phyloP scores from a whole-genome alignment of 768 basidiomycete species.

The Wakefieldia striispora region DNA sequence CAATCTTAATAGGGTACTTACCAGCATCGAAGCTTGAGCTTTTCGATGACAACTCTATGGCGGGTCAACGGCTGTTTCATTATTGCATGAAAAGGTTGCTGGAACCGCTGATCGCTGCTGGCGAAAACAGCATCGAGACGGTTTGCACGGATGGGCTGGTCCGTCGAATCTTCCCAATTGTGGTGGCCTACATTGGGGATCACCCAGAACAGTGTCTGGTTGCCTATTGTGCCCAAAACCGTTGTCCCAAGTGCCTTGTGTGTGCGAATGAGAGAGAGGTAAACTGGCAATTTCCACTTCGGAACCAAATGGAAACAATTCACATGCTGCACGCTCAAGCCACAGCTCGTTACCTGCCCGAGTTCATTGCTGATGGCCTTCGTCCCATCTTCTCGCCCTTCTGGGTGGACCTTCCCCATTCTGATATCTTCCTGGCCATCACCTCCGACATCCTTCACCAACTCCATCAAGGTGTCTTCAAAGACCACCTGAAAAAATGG shows the following conservation, averaged over 20 bases:
- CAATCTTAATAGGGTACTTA: constrained; percentile 1
- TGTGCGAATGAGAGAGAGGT: not conserved
- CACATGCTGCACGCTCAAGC: not conserved
- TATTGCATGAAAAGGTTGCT: constrained; percentile 1
- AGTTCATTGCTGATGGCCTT: not conserved
- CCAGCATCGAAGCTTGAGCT: not conserved
- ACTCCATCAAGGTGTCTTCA: not conserved
- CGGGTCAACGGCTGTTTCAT: not conserved
- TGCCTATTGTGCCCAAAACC: not conserved
- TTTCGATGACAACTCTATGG: not conserved
- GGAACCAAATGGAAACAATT: not conserved
- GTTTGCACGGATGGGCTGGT: not conserved
- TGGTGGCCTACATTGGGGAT: not conserved
- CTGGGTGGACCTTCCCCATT: not conserved
- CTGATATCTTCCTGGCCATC: not conserved
- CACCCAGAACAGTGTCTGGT: constrained; percentile 5
- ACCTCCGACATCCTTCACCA: not conserved
- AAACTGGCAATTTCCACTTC: not conserved
- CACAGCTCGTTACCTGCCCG: not conserved
- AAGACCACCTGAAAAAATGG: constrained; percentile 3
- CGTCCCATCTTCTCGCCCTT: not conserved
- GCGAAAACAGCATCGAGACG: not conserved
- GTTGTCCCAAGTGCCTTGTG: not conserved
- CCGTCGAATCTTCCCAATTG: not conserved
- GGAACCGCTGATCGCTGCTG: not conserved